These are phyloP conservation scores for Chenopodium berlandieri DNA, from an alignment of 148 eudicot species.

Conservation along the genomic window DNA sequence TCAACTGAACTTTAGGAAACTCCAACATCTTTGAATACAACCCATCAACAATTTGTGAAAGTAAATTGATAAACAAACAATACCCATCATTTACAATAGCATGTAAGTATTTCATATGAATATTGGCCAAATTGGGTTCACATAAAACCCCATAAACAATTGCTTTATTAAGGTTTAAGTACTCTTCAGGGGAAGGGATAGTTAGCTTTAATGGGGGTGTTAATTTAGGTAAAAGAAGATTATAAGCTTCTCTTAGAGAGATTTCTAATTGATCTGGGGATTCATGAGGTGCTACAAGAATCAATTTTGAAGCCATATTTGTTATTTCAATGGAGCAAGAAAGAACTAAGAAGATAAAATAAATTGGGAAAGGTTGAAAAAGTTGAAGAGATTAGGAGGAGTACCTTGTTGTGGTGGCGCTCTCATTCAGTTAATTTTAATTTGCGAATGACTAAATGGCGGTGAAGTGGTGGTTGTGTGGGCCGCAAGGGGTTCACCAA, in stretches of 20 bases:
- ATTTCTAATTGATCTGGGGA: constrained; percentile 51
- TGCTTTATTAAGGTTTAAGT: constrained; percentile 52
- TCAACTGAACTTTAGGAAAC: constrained; percentile 51
- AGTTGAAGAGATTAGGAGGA: neutral
- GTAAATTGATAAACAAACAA: constrained; percentile 43
- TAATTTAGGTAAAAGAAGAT: constrained; percentile 36
- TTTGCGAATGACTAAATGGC: neutral
- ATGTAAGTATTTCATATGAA: constrained; percentile 68
- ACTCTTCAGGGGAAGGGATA: constrained; percentile 47
- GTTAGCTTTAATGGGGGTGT: constrained; percentile 66
- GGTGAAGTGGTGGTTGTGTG: neutral
- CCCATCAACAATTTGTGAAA: constrained; percentile 54
- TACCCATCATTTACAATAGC: constrained; percentile 74
- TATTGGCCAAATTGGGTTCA: constrained; percentile 46
- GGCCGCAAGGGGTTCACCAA: neutral
- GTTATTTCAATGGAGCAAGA: neutral
- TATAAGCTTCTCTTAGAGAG: constrained; percentile 59
- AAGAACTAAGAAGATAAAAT: neutral
- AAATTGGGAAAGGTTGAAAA: neutral
- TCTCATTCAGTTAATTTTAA: neutral
- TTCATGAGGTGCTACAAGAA: constrained; percentile 40
- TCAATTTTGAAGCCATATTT: constrained; percentile 59
- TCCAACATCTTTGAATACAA: constrained; percentile 58
- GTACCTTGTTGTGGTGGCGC: neutral
- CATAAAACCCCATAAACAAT: constrained; percentile 67